Evolutionary conservation across 768 basidiomycete genomes (phyloP), one percentile per base, ranked within the genome.

Genomic region (Rhizopogon vinicolor): DNA sequence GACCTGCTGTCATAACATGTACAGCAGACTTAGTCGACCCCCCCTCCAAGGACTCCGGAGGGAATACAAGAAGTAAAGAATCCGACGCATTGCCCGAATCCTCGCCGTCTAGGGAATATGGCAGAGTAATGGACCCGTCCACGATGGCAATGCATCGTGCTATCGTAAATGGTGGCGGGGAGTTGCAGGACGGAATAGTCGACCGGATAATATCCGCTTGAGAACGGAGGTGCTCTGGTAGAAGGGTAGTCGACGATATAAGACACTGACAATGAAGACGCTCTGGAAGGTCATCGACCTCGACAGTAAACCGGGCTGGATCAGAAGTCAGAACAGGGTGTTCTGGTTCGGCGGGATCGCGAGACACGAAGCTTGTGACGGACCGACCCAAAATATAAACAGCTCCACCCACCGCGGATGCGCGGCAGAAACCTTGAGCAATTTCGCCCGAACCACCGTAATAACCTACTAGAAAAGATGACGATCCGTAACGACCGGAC

Each of bases 401-500:
- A 0, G 75, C 82, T 16, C 89, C 87, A 46, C 75, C 76, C 33
- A 98, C 95, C 2, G 96, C 96, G 13, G 92, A 78, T 19, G 89
- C 83, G 14, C 94, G 91, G 65, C 84, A 87, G 63, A 90, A 98
- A 2, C 94, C 95, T 70, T 98, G 96, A 0, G 89, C 81, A 10
- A 98, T 84, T 64, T 98, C 96, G 5, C 96, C 96, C 0, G 87
- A 78, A 18, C 93, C 91, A 16, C 96, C 96, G 66, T 97, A 98
- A 61, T 97, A 93, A 0, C 93, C 93, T n/a, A 98, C 78, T 14
- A 98, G 81, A 73, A 93, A 98, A 1, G 94, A 85, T 0, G 85
- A 85, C n/a, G 70, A 79, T 68, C 95, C 95, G 64, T 97, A 98
- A 31, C 91, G 79, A 3, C 95, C 94, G 16, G 84, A 72, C 0